Conservation (phyloP, 768 basidiomycete species). For the Sistotremastrum niveocremeum region DNA sequence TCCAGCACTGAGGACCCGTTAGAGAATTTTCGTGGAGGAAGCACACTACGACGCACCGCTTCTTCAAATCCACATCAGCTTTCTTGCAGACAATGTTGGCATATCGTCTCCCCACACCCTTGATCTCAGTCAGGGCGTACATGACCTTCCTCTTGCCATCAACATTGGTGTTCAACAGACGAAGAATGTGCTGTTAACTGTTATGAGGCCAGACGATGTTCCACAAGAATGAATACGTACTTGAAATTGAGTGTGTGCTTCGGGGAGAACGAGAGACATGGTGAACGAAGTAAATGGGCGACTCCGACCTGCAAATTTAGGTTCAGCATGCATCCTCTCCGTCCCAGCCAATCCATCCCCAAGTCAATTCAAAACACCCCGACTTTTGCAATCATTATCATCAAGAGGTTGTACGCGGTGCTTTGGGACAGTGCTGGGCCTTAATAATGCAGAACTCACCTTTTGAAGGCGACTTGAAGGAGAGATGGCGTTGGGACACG, state of each 20-base stretch:
- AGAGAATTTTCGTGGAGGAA: background rate
- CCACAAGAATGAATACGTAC: slow-evolving; percentile 24
- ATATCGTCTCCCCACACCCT: slow-evolving; percentile 98
- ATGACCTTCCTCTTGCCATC: slow-evolving; percentile 99
- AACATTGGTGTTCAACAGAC: slow-evolving; percentile 99
- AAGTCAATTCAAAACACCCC: no score
- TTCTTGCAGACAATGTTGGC: slow-evolving; percentile 99
- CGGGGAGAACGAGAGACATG: slow-evolving; percentile 97
- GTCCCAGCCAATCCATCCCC: no score
- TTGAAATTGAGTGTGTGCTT: slow-evolving; percentile 92
- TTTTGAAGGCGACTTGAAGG: no score
- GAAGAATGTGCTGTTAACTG: slow-evolving; percentile 77
- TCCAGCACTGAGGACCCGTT: slow-evolving; percentile 54
- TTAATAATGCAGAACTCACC: no score
- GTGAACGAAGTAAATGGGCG: slow-evolving; percentile 4
- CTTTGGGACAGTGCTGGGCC: no score
- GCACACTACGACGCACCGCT: slow-evolving; percentile 54
- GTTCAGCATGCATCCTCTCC: no score
- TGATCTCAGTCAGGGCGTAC: slow-evolving; percentile 99
- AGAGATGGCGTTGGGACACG: no score
- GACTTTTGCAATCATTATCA: no score
- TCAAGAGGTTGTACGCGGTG: no score
- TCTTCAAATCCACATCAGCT: slow-evolving; percentile 97
- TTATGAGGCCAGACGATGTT: slow-evolving; percentile 1
- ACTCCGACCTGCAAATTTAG: no score